phyloP scores from a whole-genome alignment of 768 basidiomycete species.

The Epithele typhae region DNA sequence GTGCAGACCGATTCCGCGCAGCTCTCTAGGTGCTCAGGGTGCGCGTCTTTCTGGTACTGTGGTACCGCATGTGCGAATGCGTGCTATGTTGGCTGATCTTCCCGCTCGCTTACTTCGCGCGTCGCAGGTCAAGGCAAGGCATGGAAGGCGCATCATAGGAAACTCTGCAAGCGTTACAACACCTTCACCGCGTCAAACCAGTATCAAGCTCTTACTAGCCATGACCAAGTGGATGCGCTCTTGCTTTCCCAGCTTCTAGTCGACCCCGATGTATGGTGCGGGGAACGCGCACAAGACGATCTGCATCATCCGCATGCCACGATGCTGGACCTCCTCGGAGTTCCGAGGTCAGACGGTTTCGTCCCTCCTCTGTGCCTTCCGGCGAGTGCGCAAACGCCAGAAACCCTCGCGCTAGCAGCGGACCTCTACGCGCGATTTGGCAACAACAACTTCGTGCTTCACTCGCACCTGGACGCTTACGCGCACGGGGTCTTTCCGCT shows the following conservation, averaged over 20 bases:
- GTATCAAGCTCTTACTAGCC: conserved; percentile 45
- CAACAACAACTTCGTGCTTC: conserved; percentile 80
- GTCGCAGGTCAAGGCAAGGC: conserved; percentile 60
- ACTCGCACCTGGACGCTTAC: conserved; percentile 64
- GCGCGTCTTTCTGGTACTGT: conserved; percentile 74
- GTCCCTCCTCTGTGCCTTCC: conserved; percentile 14
- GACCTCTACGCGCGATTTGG: conserved; percentile 57
- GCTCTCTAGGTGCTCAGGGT: conserved; percentile 60
- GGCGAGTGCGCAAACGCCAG: not conserved
- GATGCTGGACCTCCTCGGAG: conserved; percentile 24
- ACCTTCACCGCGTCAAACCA: conserved; percentile 39
- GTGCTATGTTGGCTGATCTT: not conserved
- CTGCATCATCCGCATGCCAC: conserved; percentile 1
- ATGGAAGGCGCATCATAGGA: conserved; percentile 64
- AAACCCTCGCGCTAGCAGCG: conserved; percentile 1
- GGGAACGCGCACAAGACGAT: not conserved
- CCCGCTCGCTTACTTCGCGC: conserved; percentile 4
- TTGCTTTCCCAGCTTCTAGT: conserved; percentile 62
- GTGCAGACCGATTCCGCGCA: conserved; percentile 23
- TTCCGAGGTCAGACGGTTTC: conserved; percentile 4
- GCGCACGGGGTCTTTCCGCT: conserved; percentile 75
- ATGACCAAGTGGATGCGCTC: conserved; percentile 58
- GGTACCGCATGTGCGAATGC: conserved; percentile 49
- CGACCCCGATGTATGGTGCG: not conserved
- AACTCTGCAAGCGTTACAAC: conserved; percentile 59